Evolutionary conservation across 1,284 basidiomycete genomes (phyloP), one percentile per base, ranked within the genome.

Genomic region (Hymenochaete sp.): DNA sequence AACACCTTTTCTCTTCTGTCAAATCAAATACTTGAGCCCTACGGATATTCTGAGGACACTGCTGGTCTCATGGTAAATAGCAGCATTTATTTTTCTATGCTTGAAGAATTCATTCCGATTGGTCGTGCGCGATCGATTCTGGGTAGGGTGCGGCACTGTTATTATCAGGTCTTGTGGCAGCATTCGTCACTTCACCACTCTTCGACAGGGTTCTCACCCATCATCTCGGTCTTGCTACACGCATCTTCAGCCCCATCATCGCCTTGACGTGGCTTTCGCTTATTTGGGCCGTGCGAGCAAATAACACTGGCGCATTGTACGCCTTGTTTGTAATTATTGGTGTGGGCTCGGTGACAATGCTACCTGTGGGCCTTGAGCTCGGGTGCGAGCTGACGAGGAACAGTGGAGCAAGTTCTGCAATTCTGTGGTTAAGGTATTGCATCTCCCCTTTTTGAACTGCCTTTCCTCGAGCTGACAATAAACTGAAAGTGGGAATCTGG

Each of bases 171-270:
- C 73, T 90, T 49, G 62, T 82, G 3, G 71, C 74, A 11, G 79
- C 85, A 0, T 63, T 77, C 27, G 54, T 79, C 38, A 75, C 77
- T 0, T 73, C 85, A 0, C 87, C 86, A 0, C 61, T 88, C 2
- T 81, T 87, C 55, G 86, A 90, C 56, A 75, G 85, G 18, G 74
- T 86, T 6, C 73, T 89, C 48, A 86, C 83, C 1, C 70, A 77
- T 51, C 77, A 77, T 51, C 68, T 88, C 29, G 82, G 75, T 0
- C 50, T 76, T 5, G 73, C 75, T 1, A 55, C 69, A 44, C 84
- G 82, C 48, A 48, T 77, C 0, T 57, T 84, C 13, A 70, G 78
- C 10, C 83, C 85, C 2, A 56, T 78, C 41, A 64, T 82, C 7
- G 77, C 69, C 6, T 67, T 57, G 0, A 67, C 67, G 16, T 89